Evolutionary conservation across 345 rosid genomes (phyloP).

Genomic region (Garcia nutans): DNA sequence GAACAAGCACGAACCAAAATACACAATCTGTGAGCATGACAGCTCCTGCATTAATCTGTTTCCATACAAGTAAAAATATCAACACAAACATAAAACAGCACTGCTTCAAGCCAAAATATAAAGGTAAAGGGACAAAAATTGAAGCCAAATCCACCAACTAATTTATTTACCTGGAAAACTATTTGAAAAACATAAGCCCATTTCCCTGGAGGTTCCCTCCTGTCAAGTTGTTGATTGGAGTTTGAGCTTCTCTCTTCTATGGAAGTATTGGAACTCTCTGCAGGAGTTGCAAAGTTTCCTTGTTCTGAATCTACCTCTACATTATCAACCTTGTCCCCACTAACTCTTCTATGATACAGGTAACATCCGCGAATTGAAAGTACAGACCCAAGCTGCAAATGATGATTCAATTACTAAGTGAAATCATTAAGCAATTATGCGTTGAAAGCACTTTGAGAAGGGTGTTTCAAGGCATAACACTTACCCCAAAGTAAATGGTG

Average conservation of each 20-base stretch:
- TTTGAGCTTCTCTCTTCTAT: conserved; percentile 36
- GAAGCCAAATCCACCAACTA: neutral
- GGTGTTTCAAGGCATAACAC: conserved; percentile 20
- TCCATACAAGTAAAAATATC: conserved; percentile 7
- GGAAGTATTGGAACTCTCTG: conserved; percentile 22
- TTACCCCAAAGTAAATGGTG: conserved; percentile 82
- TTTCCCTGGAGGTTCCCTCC: conserved; percentile 53
- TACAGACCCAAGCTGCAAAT: conserved; percentile 64
- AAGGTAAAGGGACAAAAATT: neutral
- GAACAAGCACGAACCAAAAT: conserved; percentile 91
- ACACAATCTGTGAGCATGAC: conserved; percentile 92
- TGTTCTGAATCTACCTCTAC: conserved; percentile 75
- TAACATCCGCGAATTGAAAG: conserved; percentile 79
- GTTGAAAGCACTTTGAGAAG: neutral
- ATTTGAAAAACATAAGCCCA: conserved; percentile 72
- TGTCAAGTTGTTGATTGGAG: conserved; percentile 21
- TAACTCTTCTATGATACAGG: conserved; percentile 52
- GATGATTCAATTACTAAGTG: neutral
- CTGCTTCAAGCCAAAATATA: too few relatives aligned
- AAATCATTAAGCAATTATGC: neutral
- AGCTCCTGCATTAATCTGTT: conserved; percentile 97
- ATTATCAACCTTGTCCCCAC: conserved; percentile 63
- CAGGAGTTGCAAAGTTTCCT: conserved; percentile 31
- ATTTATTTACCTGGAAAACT: conserved; percentile 69
- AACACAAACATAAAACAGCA: conserved; percentile 1